phyloP scores from a whole-genome alignment of 441 rosid species.

The Biscutella laevigata region DNA sequence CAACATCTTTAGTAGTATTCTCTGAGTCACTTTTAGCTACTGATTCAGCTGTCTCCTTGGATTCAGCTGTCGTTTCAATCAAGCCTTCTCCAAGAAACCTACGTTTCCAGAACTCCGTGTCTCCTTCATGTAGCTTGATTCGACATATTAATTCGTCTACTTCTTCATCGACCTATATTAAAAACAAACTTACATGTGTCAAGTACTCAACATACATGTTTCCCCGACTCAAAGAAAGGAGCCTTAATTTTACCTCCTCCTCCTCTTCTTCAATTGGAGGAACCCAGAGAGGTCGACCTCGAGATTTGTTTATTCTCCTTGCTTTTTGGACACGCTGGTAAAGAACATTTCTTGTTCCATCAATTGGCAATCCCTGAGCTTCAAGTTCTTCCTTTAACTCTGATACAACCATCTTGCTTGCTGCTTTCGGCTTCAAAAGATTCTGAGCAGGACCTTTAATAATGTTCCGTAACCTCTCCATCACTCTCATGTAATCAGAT shows the following conservation, averaged over 20 bases:
- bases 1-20: slow-evolving; percentile 34
- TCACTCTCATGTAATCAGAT: slow-evolving; percentile 72
- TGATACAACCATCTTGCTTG: slow-evolving; percentile 91
- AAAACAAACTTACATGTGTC: neutral
- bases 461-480: slow-evolving; percentile 63
- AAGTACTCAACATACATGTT: slow-evolving; percentile 4
- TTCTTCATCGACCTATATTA: slow-evolving; percentile 68
- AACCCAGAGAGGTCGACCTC: slow-evolving; percentile 96
- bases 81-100: slow-evolving; percentile 87
- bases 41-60: slow-evolving; percentile 34
- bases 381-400: slow-evolving; percentile 94
- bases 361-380: slow-evolving; percentile 88
- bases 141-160: slow-evolving; percentile 74
- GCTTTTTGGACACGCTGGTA: slow-evolving; percentile 99
- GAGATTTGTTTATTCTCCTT: slow-evolving; percentile 93
- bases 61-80: slow-evolving; percentile 39
- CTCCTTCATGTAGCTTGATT: slow-evolving; percentile 83
- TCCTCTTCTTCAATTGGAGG: slow-evolving; percentile 93
- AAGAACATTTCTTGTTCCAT: slow-evolving; percentile 96
- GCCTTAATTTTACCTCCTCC: slow-evolving; percentile 64
- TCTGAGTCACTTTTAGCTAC: slow-evolving; percentile 39
- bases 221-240: neutral
- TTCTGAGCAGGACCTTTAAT: slow-evolving; percentile 74
- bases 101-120: slow-evolving; percentile 93
- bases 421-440: slow-evolving; percentile 90